Percentiles rank a stretch among this genome's conserved stretches.
These are phyloP conservation scores for Neurospora tetrasperma DNA, from an alignment of 495 filamentous ascomycete genomes.

Conservation along the genomic window DNA sequence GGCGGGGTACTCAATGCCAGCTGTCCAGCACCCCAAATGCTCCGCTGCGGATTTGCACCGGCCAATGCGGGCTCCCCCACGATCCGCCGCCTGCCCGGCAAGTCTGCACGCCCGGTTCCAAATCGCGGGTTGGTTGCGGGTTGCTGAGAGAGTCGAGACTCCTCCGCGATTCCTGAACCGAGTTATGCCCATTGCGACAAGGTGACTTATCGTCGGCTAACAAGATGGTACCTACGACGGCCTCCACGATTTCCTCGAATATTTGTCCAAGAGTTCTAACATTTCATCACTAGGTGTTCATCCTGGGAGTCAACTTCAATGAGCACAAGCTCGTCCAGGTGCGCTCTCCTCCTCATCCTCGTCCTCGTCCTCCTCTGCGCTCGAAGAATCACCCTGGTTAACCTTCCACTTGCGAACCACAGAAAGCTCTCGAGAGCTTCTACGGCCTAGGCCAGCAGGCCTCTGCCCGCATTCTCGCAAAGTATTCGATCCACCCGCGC, in stretches of 20 bases:
- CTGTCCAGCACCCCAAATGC: not conserved
- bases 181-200: slow-evolving; percentile 9
- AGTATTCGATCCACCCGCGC: slow-evolving; percentile 72
- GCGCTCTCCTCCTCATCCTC: slow-evolving; percentile 25
- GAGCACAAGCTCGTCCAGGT: slow-evolving; percentile 75
- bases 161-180: slow-evolving; percentile 4
- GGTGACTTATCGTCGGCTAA: slow-evolving; percentile 12
- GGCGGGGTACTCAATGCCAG: not conserved
- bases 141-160: not conserved
- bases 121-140: not conserved
- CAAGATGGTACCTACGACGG: slow-evolving; percentile 19
- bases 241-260: not conserved
- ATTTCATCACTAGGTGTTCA: slow-evolving; percentile 51
- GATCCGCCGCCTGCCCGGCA: not conserved
- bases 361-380: not conserved
- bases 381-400: not conserved
- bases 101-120: not conserved
- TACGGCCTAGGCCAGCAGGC: slow-evolving; percentile 74
- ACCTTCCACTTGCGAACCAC: slow-evolving; percentile 4
- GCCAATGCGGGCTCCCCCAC: not conserved
- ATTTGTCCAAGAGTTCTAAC: not conserved
- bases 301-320: slow-evolving; percentile 76
- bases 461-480: slow-evolving; percentile 68
- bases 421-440: slow-evolving; percentile 82
- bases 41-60: not conserved